Base-by-base conservation (phyloP, 2,329 filamentous ascomycete species). In the Calonectria honghensis region DNA sequence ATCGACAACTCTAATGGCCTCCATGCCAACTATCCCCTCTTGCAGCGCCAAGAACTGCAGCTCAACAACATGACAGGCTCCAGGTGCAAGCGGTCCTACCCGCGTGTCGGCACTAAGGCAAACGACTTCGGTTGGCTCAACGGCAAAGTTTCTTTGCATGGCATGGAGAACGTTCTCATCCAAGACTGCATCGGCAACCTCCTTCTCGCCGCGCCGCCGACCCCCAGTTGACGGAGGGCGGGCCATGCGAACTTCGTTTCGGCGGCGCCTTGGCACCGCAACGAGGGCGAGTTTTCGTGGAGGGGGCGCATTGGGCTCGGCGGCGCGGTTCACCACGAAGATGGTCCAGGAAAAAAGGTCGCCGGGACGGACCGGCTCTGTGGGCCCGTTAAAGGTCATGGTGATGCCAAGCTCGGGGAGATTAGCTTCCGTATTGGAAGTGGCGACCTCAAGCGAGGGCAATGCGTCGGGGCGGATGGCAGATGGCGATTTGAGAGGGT, bases 81-180 rank as follows among this genome's bases (percentile, higher is more conserved):
- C 91, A 0, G 94, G 91, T 32, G 92, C 90, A 48, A 97, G 85
- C 39, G 94, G 94, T 0, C 94, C 94, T 37, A 96, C 90, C 39
- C 94, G 89, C 31, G 93, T 91, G 83, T 96, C 94, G 5, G 94
- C 93, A 73, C 92, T 95, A 65, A 96, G 86, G 80, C 93, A 95
- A n/a, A 95, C 87, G 39, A 96, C 85, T 77, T 95, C 93, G 3
- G 92, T 90, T 13, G 89, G 86, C 73, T 94, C 93, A 32, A 92
- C 86, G 32, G 89, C 86, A 24, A 92, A 91, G 81, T 89, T 92
- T 81, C 91, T 91, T 82, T 95, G 94, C 87, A 94, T 91, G 24
- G 92, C 93, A 81, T 95, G 92, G 45, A 95, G 87, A 37, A 94
- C 88, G 72, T 92, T 93, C 75, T 95, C 93, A 78, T 96, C 94